These are phyloP conservation scores for Claviceps arundinis DNA, from an alignment of 2,329 filamentous ascomycete species.

Conservation along the genomic window DNA sequence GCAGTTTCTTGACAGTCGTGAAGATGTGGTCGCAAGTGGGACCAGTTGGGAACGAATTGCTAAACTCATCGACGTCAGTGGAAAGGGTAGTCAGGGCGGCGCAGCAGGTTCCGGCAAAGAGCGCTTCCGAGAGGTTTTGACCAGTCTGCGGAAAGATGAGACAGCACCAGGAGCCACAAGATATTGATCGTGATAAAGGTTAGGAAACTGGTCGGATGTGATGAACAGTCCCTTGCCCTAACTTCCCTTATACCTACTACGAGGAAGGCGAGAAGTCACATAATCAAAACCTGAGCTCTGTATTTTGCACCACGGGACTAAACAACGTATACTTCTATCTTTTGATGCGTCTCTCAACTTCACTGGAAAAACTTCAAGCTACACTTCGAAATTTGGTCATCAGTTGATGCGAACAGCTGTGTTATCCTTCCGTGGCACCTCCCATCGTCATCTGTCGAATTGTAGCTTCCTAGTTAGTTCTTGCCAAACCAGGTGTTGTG, in stretches of 20 bases:
- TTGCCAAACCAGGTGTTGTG: conserved; percentile 68
- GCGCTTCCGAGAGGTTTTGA: conserved; percentile 81
- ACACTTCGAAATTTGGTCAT: background rate
- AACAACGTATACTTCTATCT: background rate
- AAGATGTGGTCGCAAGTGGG: conserved; percentile 86
- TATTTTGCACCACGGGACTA: too few species aligned
- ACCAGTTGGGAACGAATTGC: conserved; percentile 98
- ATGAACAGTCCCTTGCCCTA: background rate
- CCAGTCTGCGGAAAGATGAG: conserved; percentile 85
- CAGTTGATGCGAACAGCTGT: background rate
- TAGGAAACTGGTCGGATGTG: too few species aligned
- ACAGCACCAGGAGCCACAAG: conserved; percentile 59
- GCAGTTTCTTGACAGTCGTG: conserved; percentile 74
- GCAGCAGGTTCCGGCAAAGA: conserved; percentile 88
- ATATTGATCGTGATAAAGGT: conserved; percentile 34
- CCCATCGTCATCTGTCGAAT: background rate
- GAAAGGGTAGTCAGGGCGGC: conserved; percentile 79
- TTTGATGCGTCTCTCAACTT: background rate
- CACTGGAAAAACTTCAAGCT: background rate
- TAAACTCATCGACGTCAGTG: conserved; percentile 93
- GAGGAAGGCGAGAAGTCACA: background rate
- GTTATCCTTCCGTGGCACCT: background rate
- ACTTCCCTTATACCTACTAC: background rate
- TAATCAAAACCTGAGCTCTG: too few species aligned
- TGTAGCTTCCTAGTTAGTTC: conserved; percentile 29